phyloP scores from a whole-genome alignment of 768 basidiomycete species.

The Mycena chlorophos region DNA sequence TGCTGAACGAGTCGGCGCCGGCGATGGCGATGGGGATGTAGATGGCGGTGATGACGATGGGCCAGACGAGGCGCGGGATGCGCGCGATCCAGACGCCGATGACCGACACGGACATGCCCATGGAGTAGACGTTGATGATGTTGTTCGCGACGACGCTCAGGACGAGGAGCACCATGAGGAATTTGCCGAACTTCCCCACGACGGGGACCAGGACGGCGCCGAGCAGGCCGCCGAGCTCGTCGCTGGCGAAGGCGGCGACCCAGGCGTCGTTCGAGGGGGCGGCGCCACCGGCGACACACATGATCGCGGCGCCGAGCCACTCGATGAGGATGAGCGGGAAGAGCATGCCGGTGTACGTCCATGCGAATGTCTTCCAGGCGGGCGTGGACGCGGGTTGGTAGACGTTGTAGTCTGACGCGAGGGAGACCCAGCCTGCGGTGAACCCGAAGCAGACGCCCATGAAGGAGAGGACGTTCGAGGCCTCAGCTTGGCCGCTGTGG shows the following conservation, averaged over 20 bases:
- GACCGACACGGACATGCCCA: slow-evolving; percentile 46
- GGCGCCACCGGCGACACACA: slow-evolving; percentile 36
- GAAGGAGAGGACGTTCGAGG: slow-evolving; percentile 39
- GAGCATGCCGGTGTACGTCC: slow-evolving; percentile 35
- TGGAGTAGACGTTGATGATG: slow-evolving; percentile 50
- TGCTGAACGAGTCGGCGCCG: slow-evolving; percentile 51
- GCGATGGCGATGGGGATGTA: slow-evolving; percentile 49
- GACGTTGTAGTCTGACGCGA: slow-evolving; percentile 45
- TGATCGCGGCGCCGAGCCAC: slow-evolving; percentile 49
- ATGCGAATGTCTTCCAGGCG: slow-evolving; percentile 37
- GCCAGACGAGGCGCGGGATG: slow-evolving; percentile 42
- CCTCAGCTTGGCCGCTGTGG: slow-evolving; percentile 31
- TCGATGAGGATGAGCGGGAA: slow-evolving; percentile 38
- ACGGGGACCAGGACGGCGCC: slow-evolving; percentile 49
- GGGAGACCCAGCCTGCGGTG: slow-evolving; percentile 46
- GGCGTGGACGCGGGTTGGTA: slow-evolving; percentile 38
- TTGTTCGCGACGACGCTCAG: slow-evolving; percentile 50
- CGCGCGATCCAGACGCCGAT: slow-evolving; percentile 41
- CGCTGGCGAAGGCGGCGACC: slow-evolving; percentile 33
- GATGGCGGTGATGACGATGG: slow-evolving; percentile 38
- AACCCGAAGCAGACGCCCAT: slow-evolving; percentile 46
- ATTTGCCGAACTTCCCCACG: slow-evolving; percentile 53
- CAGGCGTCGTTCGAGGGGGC: slow-evolving; percentile 35
- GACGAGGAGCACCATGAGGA: slow-evolving; percentile 56
- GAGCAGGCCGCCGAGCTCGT: slow-evolving; percentile 49